Evolutionary conservation across 192 early-diverging fungal species (phyloP), one percentile per base, ranked within the genome.

Genomic region (Backusella macrospora): DNA sequence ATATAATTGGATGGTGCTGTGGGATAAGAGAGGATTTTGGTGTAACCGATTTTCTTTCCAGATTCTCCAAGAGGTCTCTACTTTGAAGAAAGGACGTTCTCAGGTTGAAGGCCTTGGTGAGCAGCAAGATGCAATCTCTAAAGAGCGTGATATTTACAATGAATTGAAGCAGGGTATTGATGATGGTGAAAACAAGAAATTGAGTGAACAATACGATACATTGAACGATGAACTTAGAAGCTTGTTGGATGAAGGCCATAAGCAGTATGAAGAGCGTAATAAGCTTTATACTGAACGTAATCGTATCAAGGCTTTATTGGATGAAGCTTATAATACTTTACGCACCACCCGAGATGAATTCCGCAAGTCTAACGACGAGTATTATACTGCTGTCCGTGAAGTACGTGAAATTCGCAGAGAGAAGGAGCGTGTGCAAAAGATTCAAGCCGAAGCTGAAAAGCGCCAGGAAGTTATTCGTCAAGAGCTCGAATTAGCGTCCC

Each of bases 401-500:
- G 85, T 90, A 55, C 86, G 89, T 47, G 88, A 84, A 59, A 84
- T 86, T 59, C 87, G 88, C 74, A 83, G 80, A 46, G 90, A 89
- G 71, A 85, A 90, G 73, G 87, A 90, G 78, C 89, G 90, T 76
- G 83, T 88, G 68, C 82, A 83, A 48, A 86, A 90, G 73, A 85
- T 90, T 73, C 87, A 87, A 70, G 85, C 89, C 72, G 84, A 88
- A 73, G 86, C 88, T 70, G 88, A 89, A 73, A 87, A 90, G 75
- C 87, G 91, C n/a, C 72, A 88, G 71, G 88, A 82, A 47, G 74
- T 87, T 59, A 91, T 92, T 9, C 87, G 91, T 78, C 81, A 90
- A 72, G 93, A 95, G 79, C 88, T 88, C 48, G 96, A 97, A 75
- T 83, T 90, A 64, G 96, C 96, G 46, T 91, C 94, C 65, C 81